Evolutionary conservation across 139 green algal genomes (phyloP), one percentile per base, ranked within the genome.

Genomic region (Zygnema cylindricum): DNA sequence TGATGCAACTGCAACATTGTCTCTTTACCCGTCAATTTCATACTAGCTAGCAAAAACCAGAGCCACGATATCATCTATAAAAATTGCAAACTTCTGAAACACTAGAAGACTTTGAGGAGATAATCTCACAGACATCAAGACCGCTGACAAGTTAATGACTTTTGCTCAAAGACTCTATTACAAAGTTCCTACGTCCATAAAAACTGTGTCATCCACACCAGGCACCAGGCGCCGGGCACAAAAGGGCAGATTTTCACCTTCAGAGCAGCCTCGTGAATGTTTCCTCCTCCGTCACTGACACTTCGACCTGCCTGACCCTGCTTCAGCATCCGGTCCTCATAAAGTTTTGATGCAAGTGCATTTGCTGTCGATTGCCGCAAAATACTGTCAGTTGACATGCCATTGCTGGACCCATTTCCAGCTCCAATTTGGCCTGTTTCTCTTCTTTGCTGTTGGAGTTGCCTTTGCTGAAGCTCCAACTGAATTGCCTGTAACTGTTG

Each of bases 271-370:
- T 90, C 86, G 33, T 90, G 78, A 69, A 90, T 41, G 40, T 49
- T 87, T 25, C n/a, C 30, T 55, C 79, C 81, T 2, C 81, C 81
- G 25, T 91, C 81, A 30, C 23, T 43, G 23, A 79, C 25, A 63
- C 49, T 63, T 63, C 49, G 49, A 16, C 35, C 3, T 30, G 36
- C 22, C 76, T 83, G 76, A 49, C 41, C 32, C 76, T 83, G 76
- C 55, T 90, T 90, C 39, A 90, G 33, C n/a, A n/a, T n/a, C 54
- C 40, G 82, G 49, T 90, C 86, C 69, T 90, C 82, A 54, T 90
- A 90, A 40, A 90, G 40, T 38, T 91, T 91, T 32, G n/a, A 89
- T 22, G 86, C 86, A 16, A 90, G 69, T 32, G 63, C 82, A 1
- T 87, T 87, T 73, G 84, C 54, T 38, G 79, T 40, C 3, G 86